Base-by-base conservation (phyloP, 495 filamentous ascomycete genomes). In the Penicillium verhagenii region DNA sequence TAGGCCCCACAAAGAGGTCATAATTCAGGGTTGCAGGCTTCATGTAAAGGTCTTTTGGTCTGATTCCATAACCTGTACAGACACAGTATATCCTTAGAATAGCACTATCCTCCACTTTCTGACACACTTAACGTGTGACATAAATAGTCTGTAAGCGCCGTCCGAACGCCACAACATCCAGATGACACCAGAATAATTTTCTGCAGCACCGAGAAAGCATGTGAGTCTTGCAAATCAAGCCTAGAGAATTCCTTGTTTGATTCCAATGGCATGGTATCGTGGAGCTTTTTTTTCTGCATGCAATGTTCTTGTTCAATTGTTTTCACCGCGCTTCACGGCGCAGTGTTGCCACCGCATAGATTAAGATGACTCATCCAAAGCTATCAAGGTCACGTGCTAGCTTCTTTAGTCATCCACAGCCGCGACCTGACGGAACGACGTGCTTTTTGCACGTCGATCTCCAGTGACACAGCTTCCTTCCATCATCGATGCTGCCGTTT, bases 401-500 rank as follows among this genome's bases (percentile, higher is more conserved):
- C 18, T 2, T 10, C 7, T 11, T 61, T 61, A 61, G 59, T 61
- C 59, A 61, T 55, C 49, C 21, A 47, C 50, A 54, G 46, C 50
- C 59, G 59, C 56, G 59, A 62, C 55, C 43, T 60, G 50, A 37
- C 50, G 9, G 33, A 31, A 55, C 63, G 57, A 61, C 60, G 44
- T 58, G 60, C 57, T 52, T 61, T 66, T 67, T 63, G 54, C 59
- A 59, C 50, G 50, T 50, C 54, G 50, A 50, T 50, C 57, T 46
- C 60, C 57, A 63, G 44, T 55, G 44, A 52, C 49, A 58, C 52
- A 47, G 52, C 59, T 58, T 47, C 56, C 46, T 52, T 46, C 48
- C 49, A 57, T 64, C 61, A 48, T 65, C 55, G 40, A 58, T 61
- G 56, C 56, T 53, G 65, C 67, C 65, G 66, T 70, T 63, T 33